A percentile compares a stretch with the other conserved stretches of the same genome.
Conservation (phyloP, 441 rosid genomes). For the Erodium moschatum region DNA sequence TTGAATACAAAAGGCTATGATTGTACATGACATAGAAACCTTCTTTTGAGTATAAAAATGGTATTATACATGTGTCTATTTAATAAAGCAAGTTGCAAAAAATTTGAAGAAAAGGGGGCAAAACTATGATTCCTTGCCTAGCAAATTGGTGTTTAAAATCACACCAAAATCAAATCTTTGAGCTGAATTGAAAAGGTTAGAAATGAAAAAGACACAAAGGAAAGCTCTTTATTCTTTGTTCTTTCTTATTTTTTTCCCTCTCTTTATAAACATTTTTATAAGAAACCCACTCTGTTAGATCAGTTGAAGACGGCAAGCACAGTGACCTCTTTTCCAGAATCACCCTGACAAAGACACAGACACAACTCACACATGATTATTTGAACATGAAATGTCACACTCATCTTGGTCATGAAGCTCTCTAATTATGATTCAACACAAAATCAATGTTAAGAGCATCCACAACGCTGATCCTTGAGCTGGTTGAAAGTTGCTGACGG, state of each 20-base stretch:
- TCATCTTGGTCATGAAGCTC: neutral
- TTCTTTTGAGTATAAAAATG: no score
- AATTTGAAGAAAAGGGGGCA: neutral
- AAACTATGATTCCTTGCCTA: neutral
- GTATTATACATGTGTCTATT: neutral
- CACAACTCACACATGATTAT: neutral
- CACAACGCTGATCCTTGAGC: no score
- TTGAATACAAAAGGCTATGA: no score
- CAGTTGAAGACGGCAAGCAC: neutral
- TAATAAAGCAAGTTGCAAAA: neutral
- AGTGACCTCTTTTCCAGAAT: neutral
- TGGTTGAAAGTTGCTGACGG: no score
- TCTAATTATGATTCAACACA: neutral
- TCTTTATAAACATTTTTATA: neutral
- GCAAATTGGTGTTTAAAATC: neutral
- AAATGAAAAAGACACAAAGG: neutral
- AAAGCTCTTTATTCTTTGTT: neutral
- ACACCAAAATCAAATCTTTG: no score
- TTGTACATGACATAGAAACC: no score
- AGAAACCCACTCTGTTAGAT: neutral
- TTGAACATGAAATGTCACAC: neutral
- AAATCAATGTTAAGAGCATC: neutral
- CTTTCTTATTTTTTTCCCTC: no score
- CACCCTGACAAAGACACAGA: neutral
- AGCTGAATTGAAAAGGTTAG: neutral